Percentiles rank a stretch among this genome's conserved stretches.
These are phyloP conservation scores for Hyparrhenia diplandra DNA, from an alignment of 176 grass and related monocot genomes.

Conservation along the genomic window DNA sequence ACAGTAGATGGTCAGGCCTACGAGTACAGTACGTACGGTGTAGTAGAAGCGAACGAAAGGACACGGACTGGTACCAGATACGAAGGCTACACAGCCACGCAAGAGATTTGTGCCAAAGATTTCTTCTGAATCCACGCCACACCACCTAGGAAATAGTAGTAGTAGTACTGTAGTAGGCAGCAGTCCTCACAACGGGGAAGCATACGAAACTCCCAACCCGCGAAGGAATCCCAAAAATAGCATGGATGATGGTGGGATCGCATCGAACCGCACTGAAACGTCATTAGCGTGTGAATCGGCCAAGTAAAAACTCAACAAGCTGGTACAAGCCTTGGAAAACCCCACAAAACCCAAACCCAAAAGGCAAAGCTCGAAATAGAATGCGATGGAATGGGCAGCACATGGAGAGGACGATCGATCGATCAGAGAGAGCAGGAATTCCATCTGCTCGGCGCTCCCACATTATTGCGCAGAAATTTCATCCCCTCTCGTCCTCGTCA, in stretches of 20 bases:
- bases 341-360: neutral
- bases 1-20: neutral
- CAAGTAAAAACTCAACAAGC: neutral
- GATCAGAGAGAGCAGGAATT: neutral
- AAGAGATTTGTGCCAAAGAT: conserved; percentile 16
- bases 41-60: neutral
- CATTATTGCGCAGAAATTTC: neutral
- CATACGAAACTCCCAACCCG: conserved; percentile 3
- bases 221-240: neutral
- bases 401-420: neutral
- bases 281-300: neutral
- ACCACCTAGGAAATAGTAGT: neutral
- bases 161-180: neutral
- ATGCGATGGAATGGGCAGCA: neutral
- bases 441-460: neutral
- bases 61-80: neutral
- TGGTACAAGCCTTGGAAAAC: neutral
- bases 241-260: neutral
- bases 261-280: neutral
- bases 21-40: neutral
- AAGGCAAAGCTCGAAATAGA: neutral
- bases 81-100: neutral
- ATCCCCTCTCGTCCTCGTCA: neutral
- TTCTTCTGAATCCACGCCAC: neutral
- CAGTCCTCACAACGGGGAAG: neutral